Evolutionary conservation across 208 protist genomes (phyloP).

Genomic region (Perkinsela sp.): DNA sequence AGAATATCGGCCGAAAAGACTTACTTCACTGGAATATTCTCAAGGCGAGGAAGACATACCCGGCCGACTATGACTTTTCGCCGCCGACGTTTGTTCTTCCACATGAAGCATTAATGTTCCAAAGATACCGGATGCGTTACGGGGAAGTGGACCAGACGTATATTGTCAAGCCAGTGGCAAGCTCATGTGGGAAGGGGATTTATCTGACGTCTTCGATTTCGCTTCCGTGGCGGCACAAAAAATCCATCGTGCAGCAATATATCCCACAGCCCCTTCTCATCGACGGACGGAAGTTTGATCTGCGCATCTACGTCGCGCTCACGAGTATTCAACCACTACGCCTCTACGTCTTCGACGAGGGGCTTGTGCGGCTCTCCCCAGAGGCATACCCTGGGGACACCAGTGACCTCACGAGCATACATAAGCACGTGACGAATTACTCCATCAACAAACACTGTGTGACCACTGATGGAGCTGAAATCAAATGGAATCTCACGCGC

Average conservation of each 20-base stretch:
- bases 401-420: slow-evolving; percentile 41
- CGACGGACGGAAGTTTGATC: slow-evolving; percentile 72
- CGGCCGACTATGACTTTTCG: slow-evolving; percentile 31
- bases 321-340: slow-evolving; percentile 56
- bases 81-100: slow-evolving; percentile 49
- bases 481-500: slow-evolving; percentile 61
- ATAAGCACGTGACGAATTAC: slow-evolving; percentile 85
- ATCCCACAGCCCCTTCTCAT: slow-evolving; percentile 70
- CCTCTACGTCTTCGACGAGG: slow-evolving; percentile 69
- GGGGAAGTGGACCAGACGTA: slow-evolving; percentile 29
- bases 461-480: slow-evolving; percentile 13
- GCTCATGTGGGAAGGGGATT: slow-evolving; percentile 57
- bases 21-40: slow-evolving; percentile 35
- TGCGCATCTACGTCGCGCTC: slow-evolving; percentile 71
- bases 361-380: slow-evolving; percentile 73
- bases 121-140: slow-evolving; percentile 17
- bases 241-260: slow-evolving; percentile 66
- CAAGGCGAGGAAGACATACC: slow-evolving; percentile 24
- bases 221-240: slow-evolving; percentile 10
- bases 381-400: slow-evolving; percentile 51
- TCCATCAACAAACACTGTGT: slow-evolving; percentile 49
- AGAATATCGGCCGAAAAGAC: slow-evolving; percentile 62
- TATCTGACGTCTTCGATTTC: slow-evolving; percentile 25
- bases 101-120: slow-evolving; percentile 19
- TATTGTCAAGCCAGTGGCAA: slow-evolving; percentile 56